These are phyloP conservation scores for Orobanche coerulescens DNA, from an alignment of 257 asterid genomes.

Conservation along the genomic window DNA sequence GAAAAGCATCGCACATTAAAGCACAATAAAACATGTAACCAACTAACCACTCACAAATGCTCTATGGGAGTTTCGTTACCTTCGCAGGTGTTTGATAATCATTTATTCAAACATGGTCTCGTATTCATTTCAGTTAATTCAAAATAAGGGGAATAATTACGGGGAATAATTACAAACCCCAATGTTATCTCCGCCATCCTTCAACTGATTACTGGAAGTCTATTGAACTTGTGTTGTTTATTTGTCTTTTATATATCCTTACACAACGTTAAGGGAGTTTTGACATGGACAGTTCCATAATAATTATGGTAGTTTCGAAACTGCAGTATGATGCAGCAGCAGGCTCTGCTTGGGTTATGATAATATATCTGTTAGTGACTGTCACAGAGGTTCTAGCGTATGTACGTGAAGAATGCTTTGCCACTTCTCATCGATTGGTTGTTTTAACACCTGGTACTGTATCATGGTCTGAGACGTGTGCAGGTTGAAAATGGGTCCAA, in stretches of 20 bases:
- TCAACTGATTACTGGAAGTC: not conserved
- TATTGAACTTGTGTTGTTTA: not conserved
- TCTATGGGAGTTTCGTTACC: not conserved
- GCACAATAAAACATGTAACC: not conserved
- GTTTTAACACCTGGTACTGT: constrained; percentile 16
- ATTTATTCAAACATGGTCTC: not conserved
- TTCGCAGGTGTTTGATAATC: not conserved
- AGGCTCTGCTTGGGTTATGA: not conserved
- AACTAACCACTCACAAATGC: constrained; percentile 7
- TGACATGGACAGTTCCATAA: not conserved
- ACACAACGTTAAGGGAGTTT: not conserved
- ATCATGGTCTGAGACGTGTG: constrained; percentile 22
- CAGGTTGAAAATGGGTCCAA: constrained; percentile 42
- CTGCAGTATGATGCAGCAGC: not conserved
- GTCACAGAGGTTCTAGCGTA: not conserved
- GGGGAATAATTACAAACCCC: too few species aligned
- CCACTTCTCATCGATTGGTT: not conserved
- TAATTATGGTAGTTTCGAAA: not conserved
- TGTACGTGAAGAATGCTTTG: constrained; percentile 3
- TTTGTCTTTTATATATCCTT: not conserved
- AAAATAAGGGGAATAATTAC: too few species aligned
- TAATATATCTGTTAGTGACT: constrained; percentile 5
- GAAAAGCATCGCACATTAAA: not conserved
- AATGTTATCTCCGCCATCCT: not conserved
- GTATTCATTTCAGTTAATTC: not conserved